These are phyloP conservation scores for Metschnikowia kofuensis DNA, from an alignment of 805 yeast genomes.

Conservation along the genomic window DNA sequence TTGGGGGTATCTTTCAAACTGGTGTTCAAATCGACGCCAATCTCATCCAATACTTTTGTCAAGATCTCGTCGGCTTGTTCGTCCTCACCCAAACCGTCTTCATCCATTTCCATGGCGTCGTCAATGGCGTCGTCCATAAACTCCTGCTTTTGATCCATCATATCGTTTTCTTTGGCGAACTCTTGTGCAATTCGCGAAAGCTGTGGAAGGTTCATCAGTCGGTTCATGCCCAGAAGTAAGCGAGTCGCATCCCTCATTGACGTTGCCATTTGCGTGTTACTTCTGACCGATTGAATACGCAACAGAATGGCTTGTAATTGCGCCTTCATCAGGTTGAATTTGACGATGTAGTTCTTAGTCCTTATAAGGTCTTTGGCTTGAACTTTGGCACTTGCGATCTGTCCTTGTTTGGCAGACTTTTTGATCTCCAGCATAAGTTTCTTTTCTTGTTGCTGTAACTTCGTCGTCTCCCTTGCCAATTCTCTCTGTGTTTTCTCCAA, in stretches of 20 bases:
- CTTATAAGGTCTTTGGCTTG: constrained; percentile 95
- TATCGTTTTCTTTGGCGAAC: constrained; percentile 88
- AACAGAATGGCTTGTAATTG: constrained; percentile 93
- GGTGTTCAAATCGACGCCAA: constrained; percentile 78
- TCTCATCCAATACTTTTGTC: constrained; percentile 88
- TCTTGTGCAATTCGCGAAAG: constrained; percentile 89
- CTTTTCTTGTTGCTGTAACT: constrained; percentile 90
- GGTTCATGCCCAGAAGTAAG: constrained; percentile 81
- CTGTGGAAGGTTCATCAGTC: constrained; percentile 87
- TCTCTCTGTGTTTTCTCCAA: constrained; percentile 93
- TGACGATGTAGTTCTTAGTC: constrained; percentile 76
- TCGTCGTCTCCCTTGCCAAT: constrained; percentile 79
- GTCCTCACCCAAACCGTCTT: constrained; percentile 68
- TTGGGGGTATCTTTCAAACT: constrained; percentile 47
- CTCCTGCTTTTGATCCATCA: constrained; percentile 98
- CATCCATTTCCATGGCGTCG: constrained; percentile 90
- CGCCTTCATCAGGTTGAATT: constrained; percentile 90
- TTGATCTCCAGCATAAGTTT: constrained; percentile 81
- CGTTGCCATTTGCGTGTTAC: constrained; percentile 91
- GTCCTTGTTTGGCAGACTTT: constrained; percentile 87
- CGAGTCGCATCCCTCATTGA: constrained; percentile 94
- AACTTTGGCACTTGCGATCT: constrained; percentile 82
- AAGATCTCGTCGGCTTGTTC: constrained; percentile 91
- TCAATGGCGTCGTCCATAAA: constrained; percentile 98
- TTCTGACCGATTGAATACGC: constrained; percentile 86